Evolutionary conservation across 495 filamentous ascomycete genomes (phyloP).

Genomic region (Neurospora africana): DNA sequence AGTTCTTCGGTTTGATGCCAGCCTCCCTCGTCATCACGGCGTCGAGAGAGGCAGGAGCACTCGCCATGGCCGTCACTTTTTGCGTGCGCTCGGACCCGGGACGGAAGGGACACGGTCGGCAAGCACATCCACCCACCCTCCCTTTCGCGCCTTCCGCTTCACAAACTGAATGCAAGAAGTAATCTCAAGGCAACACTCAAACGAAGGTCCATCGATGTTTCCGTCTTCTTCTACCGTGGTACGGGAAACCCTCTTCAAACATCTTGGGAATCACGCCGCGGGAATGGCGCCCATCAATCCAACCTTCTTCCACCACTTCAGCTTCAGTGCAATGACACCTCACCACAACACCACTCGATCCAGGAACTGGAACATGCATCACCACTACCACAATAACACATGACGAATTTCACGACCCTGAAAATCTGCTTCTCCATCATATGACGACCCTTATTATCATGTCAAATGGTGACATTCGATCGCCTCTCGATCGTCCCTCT

Average conservation of each 20-base stretch:
- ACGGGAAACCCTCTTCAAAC: background rate
- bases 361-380: background rate
- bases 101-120: slow-evolving; percentile 5
- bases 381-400: background rate
- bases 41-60: background rate
- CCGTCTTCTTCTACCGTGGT: background rate
- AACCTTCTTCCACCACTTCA: background rate
- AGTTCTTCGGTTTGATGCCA: background rate
- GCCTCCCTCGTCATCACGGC: background rate
- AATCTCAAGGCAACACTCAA: background rate
- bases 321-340: background rate
- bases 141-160: background rate
- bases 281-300: background rate
- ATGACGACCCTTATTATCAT: background rate
- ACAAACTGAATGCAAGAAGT: background rate
- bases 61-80: background rate
- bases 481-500: background rate
- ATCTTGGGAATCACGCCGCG: background rate
- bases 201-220: background rate
- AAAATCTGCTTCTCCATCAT: background rate
- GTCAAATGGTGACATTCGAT: background rate
- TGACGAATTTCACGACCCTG: background rate
- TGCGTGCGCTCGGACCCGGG: background rate
- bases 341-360: background rate
- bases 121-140: background rate